phyloP scores from a whole-genome alignment of 1,139 yeast genomes.

The Diutina neorugosa region DNA sequence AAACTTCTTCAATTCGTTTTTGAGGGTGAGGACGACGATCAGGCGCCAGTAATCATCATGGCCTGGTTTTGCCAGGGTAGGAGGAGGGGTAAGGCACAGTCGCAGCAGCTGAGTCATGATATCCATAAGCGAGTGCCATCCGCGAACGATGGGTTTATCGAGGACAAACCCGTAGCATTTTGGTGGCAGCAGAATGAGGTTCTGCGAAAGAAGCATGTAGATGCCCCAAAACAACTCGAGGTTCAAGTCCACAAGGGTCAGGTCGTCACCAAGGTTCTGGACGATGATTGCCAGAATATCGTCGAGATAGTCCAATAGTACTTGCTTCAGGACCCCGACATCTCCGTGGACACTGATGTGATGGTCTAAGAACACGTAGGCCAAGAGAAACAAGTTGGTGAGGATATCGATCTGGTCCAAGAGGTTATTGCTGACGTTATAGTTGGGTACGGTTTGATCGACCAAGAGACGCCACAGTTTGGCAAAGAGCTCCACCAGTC shows the following conservation, averaged over 20 bases:
- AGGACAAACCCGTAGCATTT: conserved; percentile 7
- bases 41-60: background rate
- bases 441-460: conserved; percentile 30
- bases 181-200: conserved; percentile 6
- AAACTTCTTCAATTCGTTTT: background rate
- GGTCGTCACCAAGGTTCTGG: conserved; percentile 8
- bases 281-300: conserved; percentile 20
- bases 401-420: conserved; percentile 24
- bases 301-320: conserved; percentile 33
- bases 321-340: conserved; percentile 10
- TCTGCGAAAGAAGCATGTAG: conserved; percentile 7
- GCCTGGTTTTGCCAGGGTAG: background rate
- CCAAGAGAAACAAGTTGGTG: conserved; percentile 20
- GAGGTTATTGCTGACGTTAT: conserved; percentile 18
- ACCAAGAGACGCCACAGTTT: conserved; percentile 34
- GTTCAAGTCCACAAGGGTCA: conserved; percentile 12
- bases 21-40: background rate
- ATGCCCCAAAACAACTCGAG: conserved; percentile 9
- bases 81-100: background rate
- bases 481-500: conserved; percentile 15
- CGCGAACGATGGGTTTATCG: background rate
- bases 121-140: background rate
- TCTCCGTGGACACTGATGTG: background rate
- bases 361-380: conserved; percentile 16
- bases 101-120: background rate